Percentiles rank a stretch among this genome's conserved stretches.
These are phyloP conservation scores for Raddia guianensis DNA, from an alignment of 176 grass and related monocot species.

Conservation along the genomic window DNA sequence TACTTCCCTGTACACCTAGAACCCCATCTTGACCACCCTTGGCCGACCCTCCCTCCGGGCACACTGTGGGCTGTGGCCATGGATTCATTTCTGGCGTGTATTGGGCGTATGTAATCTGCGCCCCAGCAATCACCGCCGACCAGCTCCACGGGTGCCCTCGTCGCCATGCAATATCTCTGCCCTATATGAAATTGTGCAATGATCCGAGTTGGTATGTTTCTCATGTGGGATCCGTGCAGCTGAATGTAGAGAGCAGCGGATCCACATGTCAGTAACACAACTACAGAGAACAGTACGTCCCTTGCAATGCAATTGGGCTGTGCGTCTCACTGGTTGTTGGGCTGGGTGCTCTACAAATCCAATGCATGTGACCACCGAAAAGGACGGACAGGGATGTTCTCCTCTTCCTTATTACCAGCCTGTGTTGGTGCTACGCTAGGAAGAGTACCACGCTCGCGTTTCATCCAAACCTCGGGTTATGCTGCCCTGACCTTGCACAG, in stretches of 20 bases:
- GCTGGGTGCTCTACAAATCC: neutral
- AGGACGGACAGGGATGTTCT: neutral
- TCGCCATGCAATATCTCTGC: conserved; percentile 15
- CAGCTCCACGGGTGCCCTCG: conserved; percentile 34
- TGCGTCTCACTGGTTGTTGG: too few relatives aligned
- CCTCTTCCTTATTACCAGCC: neutral
- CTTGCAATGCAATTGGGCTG: too few relatives aligned
- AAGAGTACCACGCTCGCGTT: neutral
- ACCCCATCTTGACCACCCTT: too few relatives aligned
- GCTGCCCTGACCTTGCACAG: neutral
- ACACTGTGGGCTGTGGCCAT: neutral
- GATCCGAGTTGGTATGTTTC: neutral
- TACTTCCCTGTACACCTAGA: too few relatives aligned
- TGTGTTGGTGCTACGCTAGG: neutral
- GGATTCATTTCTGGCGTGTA: conserved; percentile 32
- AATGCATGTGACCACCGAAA: conserved; percentile 43
- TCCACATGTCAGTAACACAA: too few relatives aligned
- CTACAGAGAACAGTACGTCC: too few relatives aligned
- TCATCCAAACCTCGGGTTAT: neutral
- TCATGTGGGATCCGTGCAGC: conserved; percentile 29
- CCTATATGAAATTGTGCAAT: neutral
- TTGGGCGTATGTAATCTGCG: neutral
- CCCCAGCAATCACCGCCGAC: conserved; percentile 45
- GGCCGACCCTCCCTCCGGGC: too few relatives aligned
- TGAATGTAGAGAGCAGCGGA: neutral